Evolutionary conservation across 257 asterid species (phyloP).

Genomic region (Solanum paucissectum): DNA sequence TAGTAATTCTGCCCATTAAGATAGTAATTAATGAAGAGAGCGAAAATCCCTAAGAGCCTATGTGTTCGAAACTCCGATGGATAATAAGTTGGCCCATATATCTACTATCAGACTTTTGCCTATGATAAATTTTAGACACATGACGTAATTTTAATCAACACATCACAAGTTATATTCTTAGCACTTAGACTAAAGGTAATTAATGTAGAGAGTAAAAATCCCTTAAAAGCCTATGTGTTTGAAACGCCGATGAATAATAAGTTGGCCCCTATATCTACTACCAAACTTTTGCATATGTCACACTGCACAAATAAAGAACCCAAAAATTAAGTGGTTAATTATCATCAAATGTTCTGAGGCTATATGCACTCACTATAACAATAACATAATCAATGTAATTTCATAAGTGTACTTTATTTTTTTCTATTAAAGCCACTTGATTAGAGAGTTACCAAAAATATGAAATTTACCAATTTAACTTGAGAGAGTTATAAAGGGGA

Average conservation of each 20-base stretch:
- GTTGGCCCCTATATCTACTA: no score
- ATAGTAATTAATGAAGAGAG: no score
- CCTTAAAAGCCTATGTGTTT: not conserved
- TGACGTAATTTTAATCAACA: not conserved
- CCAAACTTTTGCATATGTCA: not conserved
- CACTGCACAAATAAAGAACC: not conserved
- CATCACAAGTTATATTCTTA: not conserved
- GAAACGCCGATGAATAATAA: no score
- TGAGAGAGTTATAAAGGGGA: not conserved
- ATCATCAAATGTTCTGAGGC: not conserved
- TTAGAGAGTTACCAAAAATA: not conserved
- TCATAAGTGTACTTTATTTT: rapidly evolving
- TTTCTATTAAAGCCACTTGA: not conserved
- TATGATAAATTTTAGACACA: not conserved
- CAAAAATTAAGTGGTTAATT: no score
- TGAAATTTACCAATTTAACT: not conserved
- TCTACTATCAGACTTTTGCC: not conserved
- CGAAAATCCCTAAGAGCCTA: not conserved
- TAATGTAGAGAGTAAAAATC: not conserved
- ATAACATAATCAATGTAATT: no score
- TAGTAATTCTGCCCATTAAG: not conserved
- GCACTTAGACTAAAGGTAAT: not conserved
- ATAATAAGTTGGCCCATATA: not conserved
- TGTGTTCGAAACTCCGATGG: not conserved
- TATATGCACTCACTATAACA: no score